These are phyloP conservation scores for Rhododendron mucronatum DNA, from an alignment of 148 eudicot species.

Conservation along the genomic window DNA sequence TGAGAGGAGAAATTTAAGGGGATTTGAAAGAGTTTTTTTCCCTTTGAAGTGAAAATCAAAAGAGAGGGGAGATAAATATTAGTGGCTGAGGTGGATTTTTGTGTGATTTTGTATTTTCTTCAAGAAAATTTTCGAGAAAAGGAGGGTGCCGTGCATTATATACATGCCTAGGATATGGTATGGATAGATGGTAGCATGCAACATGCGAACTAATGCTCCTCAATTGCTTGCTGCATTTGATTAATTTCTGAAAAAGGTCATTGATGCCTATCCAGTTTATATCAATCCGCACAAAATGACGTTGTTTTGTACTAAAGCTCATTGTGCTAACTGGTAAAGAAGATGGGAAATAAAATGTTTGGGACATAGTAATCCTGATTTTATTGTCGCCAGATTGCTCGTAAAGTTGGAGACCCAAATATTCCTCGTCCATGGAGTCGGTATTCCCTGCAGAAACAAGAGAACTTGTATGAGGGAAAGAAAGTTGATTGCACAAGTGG, in stretches of 20 bases:
- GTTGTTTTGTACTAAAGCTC: neutral
- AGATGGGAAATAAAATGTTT: neutral
- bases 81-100: neutral
- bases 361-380: neutral
- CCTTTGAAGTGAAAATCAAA: neutral
- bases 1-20: neutral
- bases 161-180: neutral
- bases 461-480: slow-evolving; percentile 35
- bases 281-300: neutral
- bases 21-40: neutral
- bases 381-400: slow-evolving; percentile 54
- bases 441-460: slow-evolving; percentile 53
- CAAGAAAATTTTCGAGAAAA: neutral
- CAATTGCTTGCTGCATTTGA: neutral
- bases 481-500: slow-evolving; percentile 17
- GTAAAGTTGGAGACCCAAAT: slow-evolving; percentile 70
- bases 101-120: neutral
- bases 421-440: slow-evolving; percentile 93
- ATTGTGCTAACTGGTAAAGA: neutral
- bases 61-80: neutral
- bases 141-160: neutral
- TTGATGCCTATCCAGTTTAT: neutral
- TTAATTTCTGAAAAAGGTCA: neutral
- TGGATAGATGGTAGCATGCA: neutral
- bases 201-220: neutral